Percentiles rank a stretch among this genome's conserved stretches.
These are phyloP conservation scores for Emiliania huxleyi DNA, from an alignment of 78 protist species.

Conservation along the genomic window DNA sequence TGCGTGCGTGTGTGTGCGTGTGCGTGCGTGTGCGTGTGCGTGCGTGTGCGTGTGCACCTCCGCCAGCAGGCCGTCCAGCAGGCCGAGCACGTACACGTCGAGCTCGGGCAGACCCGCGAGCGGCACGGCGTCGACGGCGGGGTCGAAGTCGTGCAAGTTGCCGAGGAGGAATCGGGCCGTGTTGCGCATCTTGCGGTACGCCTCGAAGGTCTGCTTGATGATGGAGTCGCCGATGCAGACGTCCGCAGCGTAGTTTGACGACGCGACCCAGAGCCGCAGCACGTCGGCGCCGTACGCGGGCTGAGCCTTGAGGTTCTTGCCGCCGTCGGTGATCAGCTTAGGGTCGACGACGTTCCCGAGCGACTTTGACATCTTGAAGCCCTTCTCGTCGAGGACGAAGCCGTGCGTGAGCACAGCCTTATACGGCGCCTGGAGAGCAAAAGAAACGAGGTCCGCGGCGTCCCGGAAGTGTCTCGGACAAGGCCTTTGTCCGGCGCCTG, in stretches of 20 bases:
- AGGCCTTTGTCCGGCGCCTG: no score
- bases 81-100: slow-evolving; percentile 23
- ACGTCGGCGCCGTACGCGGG: slow-evolving; percentile 85
- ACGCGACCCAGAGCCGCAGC: slow-evolving; percentile 84
- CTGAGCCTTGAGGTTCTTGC: slow-evolving; percentile 38
- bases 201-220: slow-evolving; percentile 40
- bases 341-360: slow-evolving; percentile 85
- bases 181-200: slow-evolving; percentile 47
- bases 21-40: no score
- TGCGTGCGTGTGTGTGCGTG: no score
- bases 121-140: background rate
- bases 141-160: slow-evolving; percentile 28
- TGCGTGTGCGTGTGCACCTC: no score
- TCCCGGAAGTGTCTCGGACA: no score
- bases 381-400: slow-evolving; percentile 71
- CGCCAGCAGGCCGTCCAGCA: background rate
- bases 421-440: no score
- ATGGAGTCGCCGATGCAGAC: slow-evolving; percentile 70
- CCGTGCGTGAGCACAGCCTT: slow-evolving; percentile 69
- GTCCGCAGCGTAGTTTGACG: slow-evolving; percentile 71
- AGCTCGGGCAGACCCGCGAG: background rate
- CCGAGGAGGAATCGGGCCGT: slow-evolving; percentile 40
- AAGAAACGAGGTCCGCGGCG: no score
- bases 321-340: slow-evolving; percentile 66
- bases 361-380: slow-evolving; percentile 81